Evolutionary conservation across 75 land plant genomes (phyloP), one percentile per base, ranked within the genome.

Genomic region (Pinus taeda): DNA sequence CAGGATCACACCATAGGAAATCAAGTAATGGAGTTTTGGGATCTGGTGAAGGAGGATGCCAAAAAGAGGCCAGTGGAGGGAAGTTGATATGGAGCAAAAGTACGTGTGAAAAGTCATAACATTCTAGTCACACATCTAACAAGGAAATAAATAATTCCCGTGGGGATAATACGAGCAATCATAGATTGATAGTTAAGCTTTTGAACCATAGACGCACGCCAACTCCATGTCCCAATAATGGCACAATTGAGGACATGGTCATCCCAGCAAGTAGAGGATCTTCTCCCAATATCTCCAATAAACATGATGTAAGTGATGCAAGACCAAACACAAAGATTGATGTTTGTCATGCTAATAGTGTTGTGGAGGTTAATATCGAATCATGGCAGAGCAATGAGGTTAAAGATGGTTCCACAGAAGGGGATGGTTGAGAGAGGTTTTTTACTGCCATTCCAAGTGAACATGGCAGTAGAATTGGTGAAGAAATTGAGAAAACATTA

Each of bases 171-270:
- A 83, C 83, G 4, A 86, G 60, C 61, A 84, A 77, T 81, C 92
- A 85, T 62, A 86, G 91, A 57, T 62, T 97, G n/a, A 90, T 97
- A 80, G 98, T 97, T 13, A 91, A 90, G 78, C 76, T 97, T 65
- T 94, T 98, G 15, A 97, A 97, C 71, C 83, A 86, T 77, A 91
- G 90, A 7, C 77, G 89, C 15, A 94, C 89, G 75, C 99, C 99
- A 75, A 90, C 86, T 36, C 88, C 78, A 61, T 81, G 86, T 79
- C 71, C 75, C 56, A 80, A 77, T 81, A 86, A 87, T 29, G 95
- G 82, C 29, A 83, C 89, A 57, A 21, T 76, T 66, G 96, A 85
- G 36, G 99, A 96, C 20, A 83, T 75, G 56, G 42, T 82, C 62
- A 66, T 64, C 18, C 60, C 69, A 70, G 82, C 72, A 30, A 86